Percentiles rank a stretch among this genome's conserved stretches.
Evolutionary conservation across 1,139 yeast genomes (phyloP).

Genomic region (Kodamaea plutei): DNA sequence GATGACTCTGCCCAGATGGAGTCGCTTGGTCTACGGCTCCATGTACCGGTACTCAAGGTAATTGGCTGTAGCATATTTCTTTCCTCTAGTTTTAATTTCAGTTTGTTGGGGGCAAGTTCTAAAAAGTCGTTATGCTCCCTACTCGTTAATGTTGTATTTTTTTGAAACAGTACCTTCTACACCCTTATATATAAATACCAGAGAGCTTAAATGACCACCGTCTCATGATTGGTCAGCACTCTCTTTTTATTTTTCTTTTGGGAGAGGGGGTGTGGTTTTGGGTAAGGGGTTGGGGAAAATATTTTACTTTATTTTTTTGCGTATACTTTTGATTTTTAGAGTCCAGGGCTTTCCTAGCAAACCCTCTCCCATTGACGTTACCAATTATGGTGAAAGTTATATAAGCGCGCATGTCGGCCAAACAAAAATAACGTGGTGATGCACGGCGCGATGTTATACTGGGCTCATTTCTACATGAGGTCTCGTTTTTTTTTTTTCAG

Average conservation of each 20-base stretch:
- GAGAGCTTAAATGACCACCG: neutral
- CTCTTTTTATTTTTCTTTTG: neutral
- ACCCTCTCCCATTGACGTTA: no score
- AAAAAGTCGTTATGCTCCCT: neutral
- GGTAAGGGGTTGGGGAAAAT: neutral
- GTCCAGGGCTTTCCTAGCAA: conserved; percentile 1
- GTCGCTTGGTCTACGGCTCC: conserved; percentile 9
- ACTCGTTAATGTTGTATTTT: no score
- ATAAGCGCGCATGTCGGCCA: neutral
- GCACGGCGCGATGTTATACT: neutral
- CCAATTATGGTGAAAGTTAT: neutral
- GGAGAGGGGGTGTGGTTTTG: neutral
- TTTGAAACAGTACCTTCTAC: neutral
- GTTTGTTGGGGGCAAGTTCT: no score
- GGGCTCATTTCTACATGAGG: neutral
- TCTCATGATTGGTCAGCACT: neutral
- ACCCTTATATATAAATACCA: neutral
- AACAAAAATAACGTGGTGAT: no score
- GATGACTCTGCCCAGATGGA: conserved; percentile 8
- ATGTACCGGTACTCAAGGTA: conserved; percentile 5
- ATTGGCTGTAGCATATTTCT: conserved; percentile 7
- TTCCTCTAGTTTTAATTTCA: no score
- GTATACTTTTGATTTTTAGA: no score
- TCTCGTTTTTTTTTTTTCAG: no score
- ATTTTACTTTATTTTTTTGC: no score